A percentile compares a stretch with the other conserved stretches of the same genome.
Conservation (phyloP, 805 yeast genomes). For the Naumovozyma castellii region DNA sequence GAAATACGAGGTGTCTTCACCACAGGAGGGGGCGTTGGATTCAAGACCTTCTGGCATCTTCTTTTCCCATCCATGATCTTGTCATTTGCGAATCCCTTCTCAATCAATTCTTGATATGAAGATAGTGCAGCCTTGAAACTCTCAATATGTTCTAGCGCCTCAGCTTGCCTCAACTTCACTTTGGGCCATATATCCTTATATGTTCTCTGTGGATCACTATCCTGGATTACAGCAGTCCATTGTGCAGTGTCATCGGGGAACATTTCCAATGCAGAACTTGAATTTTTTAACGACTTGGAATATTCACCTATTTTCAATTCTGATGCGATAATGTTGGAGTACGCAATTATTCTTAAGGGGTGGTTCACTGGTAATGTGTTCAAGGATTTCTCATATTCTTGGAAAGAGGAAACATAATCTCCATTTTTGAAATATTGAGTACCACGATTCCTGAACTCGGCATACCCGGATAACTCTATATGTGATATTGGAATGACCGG, state of each 20-base stretch:
- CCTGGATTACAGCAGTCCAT: constrained; percentile 39
- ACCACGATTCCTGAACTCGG: constrained; percentile 47
- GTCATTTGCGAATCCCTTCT: constrained; percentile 57
- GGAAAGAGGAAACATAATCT: constrained; percentile 61
- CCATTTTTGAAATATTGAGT: constrained; percentile 66
- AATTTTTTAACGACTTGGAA: constrained; percentile 26
- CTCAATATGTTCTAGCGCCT: constrained; percentile 74
- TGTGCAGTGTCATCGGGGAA: constrained; percentile 30
- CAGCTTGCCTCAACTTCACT: constrained; percentile 63
- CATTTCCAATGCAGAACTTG: constrained; percentile 25
- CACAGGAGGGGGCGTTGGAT: constrained; percentile 46
- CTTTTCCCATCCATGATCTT: constrained; percentile 70
- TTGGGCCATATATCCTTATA: constrained; percentile 64
- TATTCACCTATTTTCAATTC: constrained; percentile 63
- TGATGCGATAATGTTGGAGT: constrained; percentile 68
- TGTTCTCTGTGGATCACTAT: constrained; percentile 17
- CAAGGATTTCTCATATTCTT: constrained; percentile 48
- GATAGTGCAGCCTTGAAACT: constrained; percentile 53
- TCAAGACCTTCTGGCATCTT: constrained; percentile 58
- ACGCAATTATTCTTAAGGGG: constrained; percentile 53
- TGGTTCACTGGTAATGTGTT: constrained; percentile 54
- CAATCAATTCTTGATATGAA: constrained; percentile 52
- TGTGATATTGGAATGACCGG: constrained; percentile 15
- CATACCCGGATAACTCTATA: constrained; percentile 31
- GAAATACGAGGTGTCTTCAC: neutral